Base-by-base conservation (phyloP, 306 rosid genomes). In the Mimosa pudica region DNA sequence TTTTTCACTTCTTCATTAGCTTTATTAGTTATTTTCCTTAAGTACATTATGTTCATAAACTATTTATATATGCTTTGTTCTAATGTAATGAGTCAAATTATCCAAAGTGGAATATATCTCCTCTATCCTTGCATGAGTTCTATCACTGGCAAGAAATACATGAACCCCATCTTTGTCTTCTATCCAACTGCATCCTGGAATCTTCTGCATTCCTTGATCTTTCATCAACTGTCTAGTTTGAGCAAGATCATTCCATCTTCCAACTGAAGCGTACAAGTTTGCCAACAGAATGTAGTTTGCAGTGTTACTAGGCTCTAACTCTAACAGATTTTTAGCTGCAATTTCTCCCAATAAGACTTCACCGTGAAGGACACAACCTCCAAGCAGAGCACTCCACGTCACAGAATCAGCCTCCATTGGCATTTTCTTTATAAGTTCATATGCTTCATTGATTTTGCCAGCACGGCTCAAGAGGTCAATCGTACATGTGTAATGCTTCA, bases 131-230 rank as follows among this genome's bases (percentile, higher is more conserved):
- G 52, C 67, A 73, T 85, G 89, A 64, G 79, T 74, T 83, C 63
- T 82, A 60, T 89, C 93, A 80, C 84, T 67, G 58, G 89, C 87
- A 73, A 84, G 88, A 81, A 89, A 89, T 62, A 81, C 86, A 73
- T 87, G 91, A 70, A 84, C 30, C n/a, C 85, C 86, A 58, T 86
- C 88, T 60, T 73, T 86, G 71, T 85, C 88, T 84, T 89, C 93
- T 73, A 87, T 84, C 93, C 91, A 89, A 83, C 89, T 89, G 82
- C 93, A 89, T 57, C 91, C 93, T 2, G 93, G 93, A 83, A 75
- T 79, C 85, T 88, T 88, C 45, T 84, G 83, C 87, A 83, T 83
- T 75, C 84, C 81, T 82, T 32, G 78, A 32, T 71, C 82, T 35
- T 85, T 89, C 81, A 89, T 79, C 42, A 85, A 55, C 69, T 83